These are phyloP conservation scores for Sanchytrium tribonematis DNA, from an alignment of 371 early-diverging fungal species.

Conservation along the genomic window DNA sequence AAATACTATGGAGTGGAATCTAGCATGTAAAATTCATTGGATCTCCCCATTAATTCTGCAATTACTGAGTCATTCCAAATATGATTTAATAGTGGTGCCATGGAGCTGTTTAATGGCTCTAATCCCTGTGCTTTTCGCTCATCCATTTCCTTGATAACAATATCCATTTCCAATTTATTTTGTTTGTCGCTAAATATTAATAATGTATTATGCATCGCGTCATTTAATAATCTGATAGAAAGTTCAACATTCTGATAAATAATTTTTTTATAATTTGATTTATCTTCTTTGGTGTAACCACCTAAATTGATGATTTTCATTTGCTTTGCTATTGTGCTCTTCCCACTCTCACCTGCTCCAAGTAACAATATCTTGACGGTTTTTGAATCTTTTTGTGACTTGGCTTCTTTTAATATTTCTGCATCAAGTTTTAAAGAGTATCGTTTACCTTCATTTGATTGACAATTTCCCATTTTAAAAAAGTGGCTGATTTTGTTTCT, in stretches of 20 bases:
- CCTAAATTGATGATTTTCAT: conserved; percentile 3
- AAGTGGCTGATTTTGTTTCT: too few relatives aligned
- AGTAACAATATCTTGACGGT: background rate
- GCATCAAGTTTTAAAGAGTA: background rate
- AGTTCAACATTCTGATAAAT: background rate
- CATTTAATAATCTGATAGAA: background rate
- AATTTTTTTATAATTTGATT: background rate
- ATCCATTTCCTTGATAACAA: background rate
- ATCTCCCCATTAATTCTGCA: background rate
- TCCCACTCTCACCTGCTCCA: conserved; percentile 7
- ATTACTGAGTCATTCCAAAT: conserved; percentile 1
- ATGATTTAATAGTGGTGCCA: background rate
- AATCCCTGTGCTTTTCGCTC: background rate
- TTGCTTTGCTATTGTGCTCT: conserved; percentile 8
- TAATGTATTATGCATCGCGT: background rate
- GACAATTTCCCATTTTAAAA: conserved; percentile 1
- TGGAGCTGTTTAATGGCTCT: background rate
- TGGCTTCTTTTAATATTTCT: background rate
- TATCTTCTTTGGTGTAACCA: conserved; percentile 3
- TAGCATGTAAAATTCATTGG: conserved; percentile 1
- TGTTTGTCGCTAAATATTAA: background rate
- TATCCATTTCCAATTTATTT: background rate
- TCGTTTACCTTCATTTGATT: background rate
- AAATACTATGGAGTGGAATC: background rate
- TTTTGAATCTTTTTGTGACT: background rate